Percentiles rank a stretch among this genome's conserved stretches.
Conservation (phyloP, 352 stramenopile species). For the Chrysophaeum taylorii region DNA sequence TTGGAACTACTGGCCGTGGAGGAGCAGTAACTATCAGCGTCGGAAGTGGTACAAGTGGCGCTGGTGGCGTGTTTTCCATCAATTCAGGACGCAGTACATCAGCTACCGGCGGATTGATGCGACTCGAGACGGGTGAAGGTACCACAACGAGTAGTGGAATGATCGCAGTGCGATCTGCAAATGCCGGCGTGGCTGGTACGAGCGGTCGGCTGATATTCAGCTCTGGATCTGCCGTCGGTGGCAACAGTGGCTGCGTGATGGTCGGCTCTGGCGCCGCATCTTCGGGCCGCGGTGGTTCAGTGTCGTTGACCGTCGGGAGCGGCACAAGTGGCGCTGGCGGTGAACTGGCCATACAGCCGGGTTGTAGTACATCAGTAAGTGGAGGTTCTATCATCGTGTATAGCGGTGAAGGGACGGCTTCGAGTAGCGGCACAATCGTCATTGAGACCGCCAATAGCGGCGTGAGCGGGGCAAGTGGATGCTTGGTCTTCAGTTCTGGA, state of each 20-base stretch:
- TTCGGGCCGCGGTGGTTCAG: slow-evolving; percentile 21
- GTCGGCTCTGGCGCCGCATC: slow-evolving; percentile 19
- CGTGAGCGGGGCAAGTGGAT: slow-evolving; percentile 35
- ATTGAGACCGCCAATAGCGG: background rate
- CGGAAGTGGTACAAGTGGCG: background rate
- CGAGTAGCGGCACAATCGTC: background rate
- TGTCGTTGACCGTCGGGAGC: slow-evolving; percentile 23
- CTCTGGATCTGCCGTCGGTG: slow-evolving; percentile 19
- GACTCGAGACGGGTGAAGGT: background rate
- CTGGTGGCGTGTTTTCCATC: background rate
- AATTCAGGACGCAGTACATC: background rate
- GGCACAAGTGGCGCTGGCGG: slow-evolving; percentile 18
- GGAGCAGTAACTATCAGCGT: background rate
- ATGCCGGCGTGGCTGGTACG: background rate
- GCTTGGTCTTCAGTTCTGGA: slow-evolving; percentile 33
- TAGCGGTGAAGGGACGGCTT: background rate
- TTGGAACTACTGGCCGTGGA: background rate
- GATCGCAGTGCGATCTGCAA: background rate
- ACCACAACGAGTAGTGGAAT: background rate
- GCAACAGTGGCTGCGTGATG: slow-evolving; percentile 22
- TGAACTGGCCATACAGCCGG: slow-evolving; percentile 13
- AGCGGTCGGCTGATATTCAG: slow-evolving; percentile 17
- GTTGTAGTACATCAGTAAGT: slow-evolving; percentile 5
- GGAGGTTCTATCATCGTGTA: slow-evolving; percentile 9
- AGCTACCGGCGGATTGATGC: background rate